phyloP scores from a whole-genome alignment of 1,284 basidiomycete species.

The Coniferiporia weirii region DNA sequence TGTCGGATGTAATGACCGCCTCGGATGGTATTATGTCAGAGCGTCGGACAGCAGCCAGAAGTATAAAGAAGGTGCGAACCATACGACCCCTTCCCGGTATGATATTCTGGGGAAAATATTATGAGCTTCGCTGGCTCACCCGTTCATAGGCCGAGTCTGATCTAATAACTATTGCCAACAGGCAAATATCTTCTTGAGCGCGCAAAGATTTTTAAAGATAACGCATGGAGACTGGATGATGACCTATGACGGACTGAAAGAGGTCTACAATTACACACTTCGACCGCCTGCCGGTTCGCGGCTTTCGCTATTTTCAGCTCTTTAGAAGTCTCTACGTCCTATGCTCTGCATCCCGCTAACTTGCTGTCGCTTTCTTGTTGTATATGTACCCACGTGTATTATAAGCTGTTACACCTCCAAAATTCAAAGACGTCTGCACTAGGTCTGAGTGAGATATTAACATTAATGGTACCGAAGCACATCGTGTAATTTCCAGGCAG shows the following conservation, averaged over 20 bases:
- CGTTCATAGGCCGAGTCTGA: background rate
- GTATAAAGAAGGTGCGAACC: constrained; percentile 74
- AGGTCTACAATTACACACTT: too few species aligned
- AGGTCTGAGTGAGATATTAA: too few species aligned
- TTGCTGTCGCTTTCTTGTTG: too few species aligned
- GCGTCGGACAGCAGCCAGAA: constrained; percentile 76
- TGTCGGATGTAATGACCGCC: constrained; percentile 67
- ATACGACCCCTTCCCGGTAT: background rate
- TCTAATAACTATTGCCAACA: constrained; percentile 25
- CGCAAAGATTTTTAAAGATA: constrained; percentile 76
- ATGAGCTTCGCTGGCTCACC: background rate
- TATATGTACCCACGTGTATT: too few species aligned
- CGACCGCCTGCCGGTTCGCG: too few species aligned
- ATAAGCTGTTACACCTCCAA: too few species aligned
- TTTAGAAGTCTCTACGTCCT: too few species aligned
- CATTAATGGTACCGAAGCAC: too few species aligned
- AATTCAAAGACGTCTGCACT: too few species aligned
- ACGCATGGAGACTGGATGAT: constrained; percentile 61
- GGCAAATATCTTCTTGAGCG: constrained; percentile 83
- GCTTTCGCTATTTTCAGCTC: too few species aligned
- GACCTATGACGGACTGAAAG: background rate
- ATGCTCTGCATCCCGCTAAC: too few species aligned
- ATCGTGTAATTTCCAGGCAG: too few species aligned
- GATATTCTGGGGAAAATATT: background rate
- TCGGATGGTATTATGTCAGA: constrained; percentile 85